Evolutionary conservation across 768 basidiomycete genomes (phyloP).

Genomic region (Cystobasidium tubakii): DNA sequence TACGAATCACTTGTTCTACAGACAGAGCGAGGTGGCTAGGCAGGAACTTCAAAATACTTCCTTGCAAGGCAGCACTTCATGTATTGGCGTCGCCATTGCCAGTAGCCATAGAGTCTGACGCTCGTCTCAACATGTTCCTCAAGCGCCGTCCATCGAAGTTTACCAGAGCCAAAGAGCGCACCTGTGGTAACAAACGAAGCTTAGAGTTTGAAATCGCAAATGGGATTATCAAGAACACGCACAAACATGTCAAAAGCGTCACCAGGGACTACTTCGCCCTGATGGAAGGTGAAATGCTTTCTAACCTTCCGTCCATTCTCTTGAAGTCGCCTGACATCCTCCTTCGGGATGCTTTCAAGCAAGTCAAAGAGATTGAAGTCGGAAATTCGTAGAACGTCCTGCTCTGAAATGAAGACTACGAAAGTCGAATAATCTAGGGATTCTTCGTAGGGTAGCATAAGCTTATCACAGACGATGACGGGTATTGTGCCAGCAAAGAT

Average conservation of each 20-base stretch:
- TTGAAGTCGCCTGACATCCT: slow-evolving; percentile 5
- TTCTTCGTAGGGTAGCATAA: slow-evolving; percentile 31
- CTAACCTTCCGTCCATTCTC: slow-evolving; percentile 12
- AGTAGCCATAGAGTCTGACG: background rate
- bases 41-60: no score
- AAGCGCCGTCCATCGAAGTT: slow-evolving; percentile 11
- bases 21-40: background rate
- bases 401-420: slow-evolving; percentile 26
- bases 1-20: no score
- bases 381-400: background rate
- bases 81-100: background rate
- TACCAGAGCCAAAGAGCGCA: background rate
- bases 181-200: background rate
- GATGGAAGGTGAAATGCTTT: slow-evolving; percentile 11
- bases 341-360: slow-evolving; percentile 8
- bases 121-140: slow-evolving; percentile 4
- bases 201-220: no score
- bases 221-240: no score
- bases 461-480: slow-evolving; percentile 21
- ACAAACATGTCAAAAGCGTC: slow-evolving; percentile 34
- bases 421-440: slow-evolving; percentile 20
- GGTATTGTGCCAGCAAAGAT: slow-evolving; percentile 26
- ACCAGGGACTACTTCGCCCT: background rate
- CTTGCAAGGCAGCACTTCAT: background rate
- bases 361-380: slow-evolving; percentile 13